Evolutionary conservation across 78 protist species (phyloP), one percentile per base, ranked within the genome.

Genomic region (Protostelium mycophagum): DNA sequence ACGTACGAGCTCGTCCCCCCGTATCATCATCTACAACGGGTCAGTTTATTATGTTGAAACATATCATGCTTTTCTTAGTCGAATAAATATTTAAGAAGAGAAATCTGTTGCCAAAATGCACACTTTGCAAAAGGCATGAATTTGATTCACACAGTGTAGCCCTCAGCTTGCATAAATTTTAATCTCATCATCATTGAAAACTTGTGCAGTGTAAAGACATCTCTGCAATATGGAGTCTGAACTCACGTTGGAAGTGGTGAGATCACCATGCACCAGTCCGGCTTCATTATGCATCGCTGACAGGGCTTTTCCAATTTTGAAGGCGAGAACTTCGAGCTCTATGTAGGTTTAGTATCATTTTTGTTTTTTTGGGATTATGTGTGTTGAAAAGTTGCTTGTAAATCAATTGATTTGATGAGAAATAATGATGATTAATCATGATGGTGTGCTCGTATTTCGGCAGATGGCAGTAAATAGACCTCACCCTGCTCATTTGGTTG

Each of bases 201-300:
- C n/a, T n/a, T n/a, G n/a, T n/a, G n/a, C n/a, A n/a, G n/a, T n/a
- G n/a, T n/a, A n/a, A n/a, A n/a, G n/a, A n/a, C n/a, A n/a, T n/a
- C n/a, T n/a, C n/a, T n/a, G n/a, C n/a, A n/a, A n/a, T n/a, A n/a
- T n/a, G n/a, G n/a, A n/a, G n/a, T n/a, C n/a, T n/a, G 91, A 36
- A 34, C 95, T 73, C 83, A 97, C 63, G 89, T 97, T 97, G 36
- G 97, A 94, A 0, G 98, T 97, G 0, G 98, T 97, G 36, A 97
- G 91, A 85, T 97, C 98, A 36, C 98, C 98, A 90, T 97, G 98
- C 29, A 95, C 35, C 28, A 97, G 1, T 90, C 85, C 83, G 5
- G 31, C 83, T 34, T 86, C 93, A 16, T 51, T 51, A 86, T 97
- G 98, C 89, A 97, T 92, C 36, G 0, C 38, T 0, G 90, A 92